These are phyloP conservation scores for Perkinsus chesapeaki DNA, from an alignment of 169 alveolate genomes.

Conservation along the genomic window DNA sequence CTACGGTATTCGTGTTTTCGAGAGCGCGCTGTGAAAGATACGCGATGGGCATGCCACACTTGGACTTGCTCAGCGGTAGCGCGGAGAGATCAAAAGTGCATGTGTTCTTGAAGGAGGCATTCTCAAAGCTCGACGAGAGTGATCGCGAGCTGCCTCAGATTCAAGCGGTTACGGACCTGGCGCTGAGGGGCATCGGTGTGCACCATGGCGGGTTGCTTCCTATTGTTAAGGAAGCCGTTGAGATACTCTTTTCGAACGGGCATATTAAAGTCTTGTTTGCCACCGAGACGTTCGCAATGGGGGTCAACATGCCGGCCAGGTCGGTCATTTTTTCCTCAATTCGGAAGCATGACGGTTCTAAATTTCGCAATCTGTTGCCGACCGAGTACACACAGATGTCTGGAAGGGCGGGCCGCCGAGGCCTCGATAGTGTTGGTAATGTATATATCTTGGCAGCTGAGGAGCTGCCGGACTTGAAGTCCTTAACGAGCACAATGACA, in stretches of 20 bases:
- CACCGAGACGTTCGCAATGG: slow-evolving; percentile 98
- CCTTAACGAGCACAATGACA: slow-evolving; percentile 67
- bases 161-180: slow-evolving; percentile 54
- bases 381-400: slow-evolving; percentile 98
- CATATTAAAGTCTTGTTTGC: slow-evolving; percentile 92
- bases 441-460: slow-evolving; percentile 79
- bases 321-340: slow-evolving; percentile 89
- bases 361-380: slow-evolving; percentile 73
- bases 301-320: slow-evolving; percentile 98
- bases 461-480: slow-evolving; percentile 74
- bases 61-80: slow-evolving; percentile 58
- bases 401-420: slow-evolving; percentile 99
- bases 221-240: slow-evolving; percentile 93
- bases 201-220: slow-evolving; percentile 98
- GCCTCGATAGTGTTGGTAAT: slow-evolving; percentile 90
- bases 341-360: slow-evolving; percentile 83
- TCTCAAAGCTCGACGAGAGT: slow-evolving; percentile 52
- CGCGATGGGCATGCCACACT: slow-evolving; percentile 68
- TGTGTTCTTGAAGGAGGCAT: slow-evolving; percentile 66
- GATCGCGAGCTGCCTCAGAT: slow-evolving; percentile 85
- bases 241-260: slow-evolving; percentile 91
- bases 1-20: slow-evolving; percentile 88
- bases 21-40: slow-evolving; percentile 79
- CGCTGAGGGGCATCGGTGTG: slow-evolving; percentile 92
- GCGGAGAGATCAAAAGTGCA: slow-evolving; percentile 68